These are phyloP conservation scores for Ammopiptanthus mongolicus DNA, from an alignment of 306 rosid genomes.

Conservation along the genomic window DNA sequence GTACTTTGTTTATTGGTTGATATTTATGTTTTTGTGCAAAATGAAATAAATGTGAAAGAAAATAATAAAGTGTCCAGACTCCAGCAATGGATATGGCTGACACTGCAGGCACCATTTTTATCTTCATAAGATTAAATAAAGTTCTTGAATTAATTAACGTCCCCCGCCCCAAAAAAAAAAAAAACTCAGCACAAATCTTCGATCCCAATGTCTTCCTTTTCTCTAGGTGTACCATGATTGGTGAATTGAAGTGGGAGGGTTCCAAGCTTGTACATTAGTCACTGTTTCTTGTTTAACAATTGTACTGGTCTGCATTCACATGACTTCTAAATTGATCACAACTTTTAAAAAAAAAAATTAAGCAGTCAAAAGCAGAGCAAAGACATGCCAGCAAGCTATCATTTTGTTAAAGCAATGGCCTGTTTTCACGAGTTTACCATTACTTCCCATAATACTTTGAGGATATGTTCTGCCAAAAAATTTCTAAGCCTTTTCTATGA, in stretches of 20 bases:
- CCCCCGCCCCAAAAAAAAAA: neutral
- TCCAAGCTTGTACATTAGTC: neutral
- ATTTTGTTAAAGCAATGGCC: neutral
- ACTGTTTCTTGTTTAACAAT: neutral
- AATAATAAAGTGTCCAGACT: no score
- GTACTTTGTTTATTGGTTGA: neutral
- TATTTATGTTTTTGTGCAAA: neutral
- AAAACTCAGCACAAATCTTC: neutral
- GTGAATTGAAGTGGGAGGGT: neutral
- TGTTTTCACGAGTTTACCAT: neutral
- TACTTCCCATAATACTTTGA: neutral
- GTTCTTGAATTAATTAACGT: neutral
- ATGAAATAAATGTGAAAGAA: neutral
- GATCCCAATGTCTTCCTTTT: neutral
- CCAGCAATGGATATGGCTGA: neutral
- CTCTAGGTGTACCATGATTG: neutral
- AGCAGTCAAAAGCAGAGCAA: neutral
- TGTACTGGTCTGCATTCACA: neutral
- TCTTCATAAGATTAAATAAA: neutral
- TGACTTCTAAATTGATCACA: neutral
- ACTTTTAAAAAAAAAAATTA: no score
- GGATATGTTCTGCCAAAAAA: neutral
- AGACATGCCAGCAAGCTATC: neutral
- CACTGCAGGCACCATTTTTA: neutral
- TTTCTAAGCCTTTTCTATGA: neutral